Evolutionary conservation across 2,329 filamentous ascomycete species (phyloP), one percentile per base, ranked within the genome.

Genomic region (Xylaria hypoxylon): DNA sequence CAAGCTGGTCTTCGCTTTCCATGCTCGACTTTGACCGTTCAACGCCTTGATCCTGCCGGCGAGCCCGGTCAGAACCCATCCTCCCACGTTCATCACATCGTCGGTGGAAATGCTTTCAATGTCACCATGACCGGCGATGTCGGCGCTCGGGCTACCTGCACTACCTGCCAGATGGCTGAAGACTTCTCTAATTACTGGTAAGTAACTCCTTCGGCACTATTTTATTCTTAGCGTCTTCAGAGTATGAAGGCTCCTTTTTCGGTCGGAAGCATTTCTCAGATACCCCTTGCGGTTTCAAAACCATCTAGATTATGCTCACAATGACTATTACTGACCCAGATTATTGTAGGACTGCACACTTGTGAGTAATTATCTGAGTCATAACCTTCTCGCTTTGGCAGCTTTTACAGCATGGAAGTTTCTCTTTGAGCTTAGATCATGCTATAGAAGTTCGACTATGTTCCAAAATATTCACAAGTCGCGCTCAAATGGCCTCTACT

Each of bases 141-240:
- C 6, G 59, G 40, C 26, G 19, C 60, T 5, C 51, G 65, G 31
- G 68, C 68, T 38, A 69, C 68, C 13, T 74, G 73, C 57, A 75
- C 73, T n/a, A 73, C 72, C 3, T 73, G 72, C 51, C 63, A 72
- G 28, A 72, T 71, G 69, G 35, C 70, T 2, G 72, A 73, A 48
- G 72, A 74, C 63, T 73, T 74, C 22, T 72, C 70, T 15, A 74
- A 74, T 40, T 74, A 74, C 48, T 74, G 73, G 35, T 38, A 15
- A 38, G 35, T 38, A 13, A 38, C 15, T 35, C 1, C 7, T 13
- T 13, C 33, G 11, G 33, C 33, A 2, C 7, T 35, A 11, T 35
- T 35, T 35, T 38, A 8, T 38, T n/a, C n/a, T n/a, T n/a, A n/a
- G n/a, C n/a, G n/a, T n/a, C n/a, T n/a, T n/a, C n/a, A 8, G 31